Conservation (phyloP, 2,329 filamentous ascomycete genomes). For the Cercospora nicotianae region DNA sequence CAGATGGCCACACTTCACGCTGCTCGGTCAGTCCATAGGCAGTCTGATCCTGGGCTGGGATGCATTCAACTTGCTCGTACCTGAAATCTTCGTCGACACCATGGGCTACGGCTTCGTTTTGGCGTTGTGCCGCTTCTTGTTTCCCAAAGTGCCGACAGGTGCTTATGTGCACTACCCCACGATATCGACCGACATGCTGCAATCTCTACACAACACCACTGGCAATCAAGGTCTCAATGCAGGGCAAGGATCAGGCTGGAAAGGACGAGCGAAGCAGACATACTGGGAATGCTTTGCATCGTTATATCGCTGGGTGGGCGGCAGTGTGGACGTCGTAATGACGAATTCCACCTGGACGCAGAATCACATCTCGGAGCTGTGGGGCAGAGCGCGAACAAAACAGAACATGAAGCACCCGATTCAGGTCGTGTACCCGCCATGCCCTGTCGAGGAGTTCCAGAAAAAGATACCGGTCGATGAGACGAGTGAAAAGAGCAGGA, state of each 20-base stretch:
- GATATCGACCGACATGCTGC: constrained; percentile 96
- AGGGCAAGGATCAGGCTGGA: constrained; percentile 71
- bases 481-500: constrained; percentile 66
- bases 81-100: constrained; percentile 93
- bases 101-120: constrained; percentile 97
- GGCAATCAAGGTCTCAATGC: constrained; percentile 73
- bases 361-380: constrained; percentile 74
- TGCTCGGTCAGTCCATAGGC: constrained; percentile 89
- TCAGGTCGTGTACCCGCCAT: constrained; percentile 84
- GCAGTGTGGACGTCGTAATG: constrained; percentile 89
- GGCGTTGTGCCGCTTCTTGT: constrained; percentile 78
- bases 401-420: constrained; percentile 58
- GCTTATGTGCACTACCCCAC: constrained; percentile 98
- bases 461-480: constrained; percentile 69
- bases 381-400: constrained; percentile 59
- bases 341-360: constrained; percentile 97
- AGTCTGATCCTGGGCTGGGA: constrained; percentile 87
- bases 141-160: constrained; percentile 75
- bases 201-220: constrained; percentile 54
- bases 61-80: constrained; percentile 85
- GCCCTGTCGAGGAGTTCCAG: constrained; percentile 82
- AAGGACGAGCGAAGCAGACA: constrained; percentile 68
- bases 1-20: constrained; percentile 88
- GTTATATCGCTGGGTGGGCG: constrained; percentile 79
- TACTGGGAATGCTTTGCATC: constrained; percentile 88